A percentile compares a stretch with the other conserved stretches of the same genome.
Evolutionary conservation across 305 asterid genomes (phyloP).

Genomic region (Nicotiana rustica): DNA sequence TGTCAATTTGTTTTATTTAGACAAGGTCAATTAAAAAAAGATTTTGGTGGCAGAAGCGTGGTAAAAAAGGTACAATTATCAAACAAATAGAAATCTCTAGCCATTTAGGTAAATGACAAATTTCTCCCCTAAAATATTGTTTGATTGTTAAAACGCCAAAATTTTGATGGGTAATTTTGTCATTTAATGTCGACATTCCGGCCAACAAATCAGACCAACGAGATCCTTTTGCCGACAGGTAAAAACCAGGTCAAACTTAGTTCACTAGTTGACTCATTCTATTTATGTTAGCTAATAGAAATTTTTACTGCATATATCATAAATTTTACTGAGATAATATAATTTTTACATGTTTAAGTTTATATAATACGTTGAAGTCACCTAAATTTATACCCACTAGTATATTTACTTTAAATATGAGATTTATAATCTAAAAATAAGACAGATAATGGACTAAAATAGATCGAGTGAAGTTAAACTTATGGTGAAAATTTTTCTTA

Average conservation of each 20-base stretch:
- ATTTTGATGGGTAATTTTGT: conserved; percentile 44
- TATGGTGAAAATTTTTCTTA: too few relatives aligned
- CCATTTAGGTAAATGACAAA: background rate
- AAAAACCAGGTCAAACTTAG: conserved; percentile 48
- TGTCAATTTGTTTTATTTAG: conserved; percentile 34
- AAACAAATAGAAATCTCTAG: conserved; percentile 29
- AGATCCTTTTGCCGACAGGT: conserved; percentile 62
- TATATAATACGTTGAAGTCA: too few relatives aligned
- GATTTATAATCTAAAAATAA: too few relatives aligned
- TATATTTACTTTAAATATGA: too few relatives aligned
- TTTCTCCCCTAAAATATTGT: conserved; percentile 10
- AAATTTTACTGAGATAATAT: too few relatives aligned
- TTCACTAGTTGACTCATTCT: conserved; percentile 48
- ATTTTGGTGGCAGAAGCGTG: conserved; percentile 43
- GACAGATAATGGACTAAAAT: too few relatives aligned
- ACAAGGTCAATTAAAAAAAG: conserved; percentile 45
- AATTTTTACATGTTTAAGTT: too few relatives aligned
- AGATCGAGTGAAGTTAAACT: too few relatives aligned
- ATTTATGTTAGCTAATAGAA: too few relatives aligned
- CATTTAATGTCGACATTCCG: conserved; percentile 51
- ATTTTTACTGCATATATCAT: too few relatives aligned
- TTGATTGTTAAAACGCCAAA: background rate
- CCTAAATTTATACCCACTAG: too few relatives aligned
- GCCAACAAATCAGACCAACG: conserved; percentile 51
- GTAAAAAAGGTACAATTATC: conserved; percentile 31